These are phyloP conservation scores for Clarireedia monteithiana DNA, from an alignment of 2,329 filamentous ascomycete genomes.

Conservation along the genomic window DNA sequence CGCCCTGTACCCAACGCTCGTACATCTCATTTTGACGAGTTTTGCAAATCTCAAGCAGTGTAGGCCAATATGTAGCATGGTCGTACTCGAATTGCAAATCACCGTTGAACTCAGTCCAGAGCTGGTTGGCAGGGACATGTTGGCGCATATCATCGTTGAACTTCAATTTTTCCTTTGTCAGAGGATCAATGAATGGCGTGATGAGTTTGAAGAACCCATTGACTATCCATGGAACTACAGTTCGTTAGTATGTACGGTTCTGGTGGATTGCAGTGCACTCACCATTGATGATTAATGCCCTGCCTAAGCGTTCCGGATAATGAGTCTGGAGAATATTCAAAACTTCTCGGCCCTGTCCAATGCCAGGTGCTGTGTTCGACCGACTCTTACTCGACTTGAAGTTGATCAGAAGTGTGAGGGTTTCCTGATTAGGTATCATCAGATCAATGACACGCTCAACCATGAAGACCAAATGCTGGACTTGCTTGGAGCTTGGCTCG, in stretches of 20 bases:
- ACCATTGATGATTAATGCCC: slow-evolving; percentile 86
- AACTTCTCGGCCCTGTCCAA: slow-evolving; percentile 74
- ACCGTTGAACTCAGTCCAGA: slow-evolving; percentile 70
- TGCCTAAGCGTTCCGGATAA: slow-evolving; percentile 86
- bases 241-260: slow-evolving; percentile 13
- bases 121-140: slow-evolving; percentile 73
- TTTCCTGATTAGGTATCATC: slow-evolving; percentile 82
- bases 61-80: slow-evolving; percentile 83
- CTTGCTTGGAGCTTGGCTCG: slow-evolving; percentile 73
- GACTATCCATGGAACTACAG: slow-evolving; percentile 78
- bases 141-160: slow-evolving; percentile 88
- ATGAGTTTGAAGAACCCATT: slow-evolving; percentile 94
- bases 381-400: slow-evolving; percentile 74
- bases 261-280: slow-evolving; percentile 28
- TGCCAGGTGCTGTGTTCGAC: slow-evolving; percentile 62
- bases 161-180: slow-evolving; percentile 90
- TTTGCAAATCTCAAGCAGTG: slow-evolving; percentile 63
- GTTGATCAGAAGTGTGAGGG: slow-evolving; percentile 79
- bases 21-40: slow-evolving; percentile 54
- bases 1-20: slow-evolving; percentile 70
- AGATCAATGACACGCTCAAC: slow-evolving; percentile 82
- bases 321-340: slow-evolving; percentile 88
- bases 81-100: slow-evolving; percentile 87
- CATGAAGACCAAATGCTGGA: slow-evolving; percentile 95
- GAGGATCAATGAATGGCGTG: slow-evolving; percentile 90